Evolutionary conservation across 78 protist genomes (phyloP).

Genomic region (Creolimax fragrantissima): DNA sequence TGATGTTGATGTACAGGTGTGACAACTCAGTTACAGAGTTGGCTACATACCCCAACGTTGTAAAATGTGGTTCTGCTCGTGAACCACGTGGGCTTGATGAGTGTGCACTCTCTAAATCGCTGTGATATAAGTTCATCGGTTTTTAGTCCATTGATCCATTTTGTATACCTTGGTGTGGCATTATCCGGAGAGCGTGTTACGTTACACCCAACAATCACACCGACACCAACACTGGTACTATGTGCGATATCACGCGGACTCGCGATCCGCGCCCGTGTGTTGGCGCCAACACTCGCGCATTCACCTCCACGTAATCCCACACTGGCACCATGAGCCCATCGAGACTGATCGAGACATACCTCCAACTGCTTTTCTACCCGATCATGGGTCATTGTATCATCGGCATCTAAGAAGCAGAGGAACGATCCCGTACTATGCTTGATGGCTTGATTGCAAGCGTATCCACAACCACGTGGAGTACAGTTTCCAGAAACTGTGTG

Average conservation of each 20-base stretch:
- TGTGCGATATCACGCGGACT: neutral
- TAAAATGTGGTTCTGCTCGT: neutral
- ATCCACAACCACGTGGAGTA: neutral
- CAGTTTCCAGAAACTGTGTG: no score
- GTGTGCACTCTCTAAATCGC: neutral
- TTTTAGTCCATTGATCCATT: neutral
- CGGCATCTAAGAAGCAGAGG: neutral
- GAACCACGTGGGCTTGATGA: constrained; percentile 7
- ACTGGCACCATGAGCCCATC: neutral
- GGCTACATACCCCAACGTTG: neutral
- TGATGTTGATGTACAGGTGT: no score
- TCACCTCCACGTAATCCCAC: no score
- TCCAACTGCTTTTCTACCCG: neutral
- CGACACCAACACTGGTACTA: neutral
- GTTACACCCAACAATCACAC: neutral
- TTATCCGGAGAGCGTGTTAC: neutral
- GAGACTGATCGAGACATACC: neutral
- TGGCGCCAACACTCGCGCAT: neutral
- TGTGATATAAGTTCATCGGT: neutral
- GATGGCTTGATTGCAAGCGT: neutral
- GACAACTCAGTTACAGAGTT: no score
- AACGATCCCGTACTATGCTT: neutral
- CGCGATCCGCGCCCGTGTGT: neutral
- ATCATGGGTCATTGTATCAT: neutral
- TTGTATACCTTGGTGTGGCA: neutral